phyloP scores from a whole-genome alignment of 192 early-diverging fungal species.

The Gaertneriomyces semiglobifer region DNA sequence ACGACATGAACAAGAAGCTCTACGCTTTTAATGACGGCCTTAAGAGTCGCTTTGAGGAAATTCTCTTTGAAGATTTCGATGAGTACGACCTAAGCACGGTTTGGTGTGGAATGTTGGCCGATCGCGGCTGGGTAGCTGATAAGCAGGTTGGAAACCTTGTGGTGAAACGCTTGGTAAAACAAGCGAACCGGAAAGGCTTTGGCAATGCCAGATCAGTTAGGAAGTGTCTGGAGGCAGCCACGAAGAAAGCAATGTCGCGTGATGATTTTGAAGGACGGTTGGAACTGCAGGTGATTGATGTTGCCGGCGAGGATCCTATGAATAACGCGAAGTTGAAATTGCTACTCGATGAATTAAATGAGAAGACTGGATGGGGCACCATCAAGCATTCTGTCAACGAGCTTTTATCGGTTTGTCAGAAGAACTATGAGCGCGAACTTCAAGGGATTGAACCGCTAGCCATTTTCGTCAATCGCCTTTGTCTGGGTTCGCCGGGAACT shows the following conservation, averaged over 20 bases:
- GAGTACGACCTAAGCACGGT: slow-evolving; percentile 27
- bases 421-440: slow-evolving; percentile 37
- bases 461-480: slow-evolving; percentile 32
- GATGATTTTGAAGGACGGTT: slow-evolving; percentile 24
- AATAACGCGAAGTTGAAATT: slow-evolving; percentile 30
- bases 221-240: slow-evolving; percentile 28
- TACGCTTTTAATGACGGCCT: slow-evolving; percentile 38
- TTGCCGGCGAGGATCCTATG: slow-evolving; percentile 32
- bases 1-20: slow-evolving; percentile 36
- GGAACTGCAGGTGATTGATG: slow-evolving; percentile 21
- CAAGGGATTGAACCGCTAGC: slow-evolving; percentile 23
- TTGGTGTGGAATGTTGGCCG: slow-evolving; percentile 31
- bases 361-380: slow-evolving; percentile 30
- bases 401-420: slow-evolving; percentile 29
- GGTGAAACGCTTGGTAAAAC: slow-evolving; percentile 22
- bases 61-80: slow-evolving; percentile 38
- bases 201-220: slow-evolving; percentile 41
- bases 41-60: slow-evolving; percentile 32
- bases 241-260: slow-evolving; percentile 31
- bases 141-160: slow-evolving; percentile 25
- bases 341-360: slow-evolving; percentile 29
- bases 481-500: slow-evolving; percentile 29
- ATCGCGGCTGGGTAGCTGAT: slow-evolving; percentile 30
- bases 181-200: slow-evolving; percentile 33
- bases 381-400: slow-evolving; percentile 34